These are phyloP conservation scores for Trypanosoma cruzi DNA, from an alignment of 208 protist genomes.

Conservation along the genomic window DNA sequence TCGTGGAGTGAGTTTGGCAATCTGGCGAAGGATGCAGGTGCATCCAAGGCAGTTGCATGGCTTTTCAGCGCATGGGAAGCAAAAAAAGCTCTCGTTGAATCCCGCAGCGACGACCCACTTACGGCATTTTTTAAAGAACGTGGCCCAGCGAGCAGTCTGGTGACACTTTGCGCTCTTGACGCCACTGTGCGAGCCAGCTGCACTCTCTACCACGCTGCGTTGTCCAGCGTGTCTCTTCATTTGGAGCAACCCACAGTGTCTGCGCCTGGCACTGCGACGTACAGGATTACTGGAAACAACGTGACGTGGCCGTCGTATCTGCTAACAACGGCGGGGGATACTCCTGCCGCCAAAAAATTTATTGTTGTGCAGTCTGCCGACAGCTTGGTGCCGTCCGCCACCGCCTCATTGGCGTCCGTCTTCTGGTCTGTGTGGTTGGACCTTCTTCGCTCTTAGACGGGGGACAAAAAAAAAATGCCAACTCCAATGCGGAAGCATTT, in stretches of 20 bases:
- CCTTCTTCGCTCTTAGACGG: conserved; percentile 6
- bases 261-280: not conserved
- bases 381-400: not conserved
- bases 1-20: conserved; percentile 30
- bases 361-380: conserved; percentile 11
- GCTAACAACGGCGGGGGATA: not conserved
- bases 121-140: conserved; percentile 28
- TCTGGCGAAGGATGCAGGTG: not conserved
- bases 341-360: not conserved
- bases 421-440: conserved; percentile 33
- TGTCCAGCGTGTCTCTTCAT: conserved; percentile 6
- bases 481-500: not conserved
- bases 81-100: conserved; percentile 33
- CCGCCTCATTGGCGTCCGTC: conserved; percentile 4
- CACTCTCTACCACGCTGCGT: conserved; percentile 12
- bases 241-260: not conserved
- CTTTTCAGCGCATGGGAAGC: conserved; percentile 26
- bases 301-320: conserved; percentile 21
- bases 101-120: not conserved
- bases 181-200: conserved; percentile 11
- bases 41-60: conserved; percentile 23
- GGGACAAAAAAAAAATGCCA: not conserved
- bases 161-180: conserved; percentile 28
- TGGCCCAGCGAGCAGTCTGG: conserved; percentile 25
- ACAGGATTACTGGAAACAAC: conserved; percentile 26